Evolutionary conservation across 2,329 filamentous ascomycete species (phyloP), one percentile per base, ranked within the genome.

Genomic region (Pyricularia sp.): DNA sequence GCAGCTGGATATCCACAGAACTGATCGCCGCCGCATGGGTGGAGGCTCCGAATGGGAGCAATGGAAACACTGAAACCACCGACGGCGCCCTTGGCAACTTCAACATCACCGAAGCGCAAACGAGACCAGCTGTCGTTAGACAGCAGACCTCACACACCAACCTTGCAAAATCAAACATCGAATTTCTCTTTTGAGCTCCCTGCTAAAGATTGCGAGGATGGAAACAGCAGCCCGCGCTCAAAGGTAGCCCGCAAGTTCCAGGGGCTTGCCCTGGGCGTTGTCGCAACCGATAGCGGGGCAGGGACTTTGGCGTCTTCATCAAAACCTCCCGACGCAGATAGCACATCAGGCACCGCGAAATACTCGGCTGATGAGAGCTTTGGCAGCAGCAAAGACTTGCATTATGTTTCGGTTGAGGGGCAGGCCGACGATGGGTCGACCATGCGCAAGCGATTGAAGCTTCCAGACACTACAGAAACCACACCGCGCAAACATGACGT

Each of bases 211-310:
- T 60, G 72, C 44, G 78, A 81, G 33, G 81, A 82, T 63, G 82
- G 81, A 66, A 78, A 74, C 70, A 77, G 73, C 68, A 85, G 83
- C 67, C 82, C 83, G n/a, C 77, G 79, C 64, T 79, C 79, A 57
- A 78, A 73, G 64, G 81, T 85, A 55, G 80, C 79, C 53, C 79
- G 81, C 70, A 77, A 77, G 69, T 84, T 85, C 72, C 76, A 77
- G 63, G 79, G 81, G 65, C 76, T 85, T 63, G 78, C 75, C 16
- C 73, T 85, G 69, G 71, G 73, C 71, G 70, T 75, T 76, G 79
- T 77, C 74, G 80, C 78, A 77, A 78, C 63, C 13, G 55, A 59
- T 28, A 59, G 28, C 55, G 24, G 26, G 40, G 40, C 40, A 49
- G 40, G 19, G 13, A 26, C 55, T 59, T 59, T 28, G 12, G 24